Base-by-base conservation (phyloP, 176 grass and related monocot species). In the Poa annua region DNA sequence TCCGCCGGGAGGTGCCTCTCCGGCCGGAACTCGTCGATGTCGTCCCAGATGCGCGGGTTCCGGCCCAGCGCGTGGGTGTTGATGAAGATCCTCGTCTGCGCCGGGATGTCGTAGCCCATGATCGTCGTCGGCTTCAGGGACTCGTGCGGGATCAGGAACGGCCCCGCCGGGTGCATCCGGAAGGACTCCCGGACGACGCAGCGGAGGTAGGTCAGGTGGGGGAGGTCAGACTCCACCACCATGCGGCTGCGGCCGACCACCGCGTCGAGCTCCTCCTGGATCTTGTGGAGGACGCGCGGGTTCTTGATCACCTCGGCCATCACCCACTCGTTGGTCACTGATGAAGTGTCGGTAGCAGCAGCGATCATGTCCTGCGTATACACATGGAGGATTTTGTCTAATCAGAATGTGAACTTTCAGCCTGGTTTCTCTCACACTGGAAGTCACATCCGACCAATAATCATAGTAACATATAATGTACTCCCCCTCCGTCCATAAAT, bases 261-360 rank as follows among this genome's bases (percentile, higher is more conserved):
- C 0, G 49, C 49, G 74, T 98, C 92, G 0, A 98, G 92, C 82
- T 98, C 96, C 25, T 85, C 79, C 86, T 98, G 96, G 48, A 95
- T 82, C 25, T 78, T 80, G 19, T 39, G 50, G 44, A 95, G 92
- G 51, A 98, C 86, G 47, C 85, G 78, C 4, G 96, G 92, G 71
- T 88, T 91, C 74, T 88, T 90, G 74, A 98, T 98, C 88, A 91
- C 92, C 83, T 98, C 96, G 0, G 89, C 86, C 96, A 95, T 98
- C 77, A 90, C 96, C 96, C 96, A 98, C 42, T 98, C 96, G 53
- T 90, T 95, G 14, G 87, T 93, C 80, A 98, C 96, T 2, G 90
- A 78, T 0, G 90, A 91, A 1, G 92, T 98, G 20, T 98, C 92
- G 0, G 91, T 93, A 2, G 89, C 92, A 15, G 92, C 96, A 7